Conservation (phyloP, 2,329 filamentous ascomycete species). For the Alternaria panax region DNA sequence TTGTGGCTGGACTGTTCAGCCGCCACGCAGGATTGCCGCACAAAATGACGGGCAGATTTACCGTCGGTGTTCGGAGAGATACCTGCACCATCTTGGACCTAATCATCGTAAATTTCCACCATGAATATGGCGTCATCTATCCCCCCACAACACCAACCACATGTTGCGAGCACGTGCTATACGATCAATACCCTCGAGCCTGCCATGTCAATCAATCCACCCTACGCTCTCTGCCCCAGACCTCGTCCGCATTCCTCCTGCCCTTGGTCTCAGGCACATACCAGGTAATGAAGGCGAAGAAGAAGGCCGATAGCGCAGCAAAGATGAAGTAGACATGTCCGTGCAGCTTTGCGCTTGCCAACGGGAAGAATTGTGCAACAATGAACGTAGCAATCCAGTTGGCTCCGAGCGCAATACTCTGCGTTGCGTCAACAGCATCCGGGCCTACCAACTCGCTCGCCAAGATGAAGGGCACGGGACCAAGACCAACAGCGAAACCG, state of each 20-base stretch:
- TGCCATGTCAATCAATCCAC: constrained; percentile 33
- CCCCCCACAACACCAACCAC: not conserved
- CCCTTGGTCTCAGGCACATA: constrained; percentile 88
- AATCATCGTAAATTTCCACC: not conserved
- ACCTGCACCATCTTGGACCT: not conserved
- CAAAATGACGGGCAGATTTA: not conserved
- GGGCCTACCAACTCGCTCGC: constrained; percentile 88
- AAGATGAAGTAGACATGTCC: constrained; percentile 96
- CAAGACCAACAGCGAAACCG: constrained; percentile 88
- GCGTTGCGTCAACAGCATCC: constrained; percentile 88
- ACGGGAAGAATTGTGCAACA: constrained; percentile 93
- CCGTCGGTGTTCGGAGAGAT: not conserved
- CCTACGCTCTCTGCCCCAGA: constrained; percentile 75
- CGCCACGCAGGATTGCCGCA: not conserved
- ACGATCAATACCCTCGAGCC: not conserved
- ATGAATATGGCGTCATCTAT: not conserved
- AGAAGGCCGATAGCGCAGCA: constrained; percentile 72
- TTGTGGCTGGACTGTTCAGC: not conserved
- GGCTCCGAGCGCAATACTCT: constrained; percentile 84
- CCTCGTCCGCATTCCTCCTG: constrained; percentile 82
- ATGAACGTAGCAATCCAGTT: constrained; percentile 93
- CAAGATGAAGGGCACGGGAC: constrained; percentile 93
- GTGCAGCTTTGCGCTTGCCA: constrained; percentile 78
- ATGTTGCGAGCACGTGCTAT: not conserved
- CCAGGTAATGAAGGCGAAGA: constrained; percentile 74